Evolutionary conservation across 75 land plant species (phyloP), one percentile per base, ranked within the genome.

Genomic region (Pinus tabuliformis): DNA sequence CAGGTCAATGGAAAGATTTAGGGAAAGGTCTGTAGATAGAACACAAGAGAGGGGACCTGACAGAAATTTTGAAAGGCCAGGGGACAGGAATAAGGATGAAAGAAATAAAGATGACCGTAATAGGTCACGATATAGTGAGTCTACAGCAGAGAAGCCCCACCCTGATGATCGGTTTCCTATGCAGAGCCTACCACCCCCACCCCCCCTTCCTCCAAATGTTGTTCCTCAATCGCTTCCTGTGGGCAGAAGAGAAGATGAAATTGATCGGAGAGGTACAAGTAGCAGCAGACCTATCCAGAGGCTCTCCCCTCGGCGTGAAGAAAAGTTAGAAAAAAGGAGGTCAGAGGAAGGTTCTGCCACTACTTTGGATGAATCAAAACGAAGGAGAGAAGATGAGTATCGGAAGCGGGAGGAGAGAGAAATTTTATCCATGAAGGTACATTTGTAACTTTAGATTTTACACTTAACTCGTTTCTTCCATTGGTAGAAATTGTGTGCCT

Each of bases 341-440:
- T 85, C 93, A 5, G 99, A 96, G 75, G 99, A 94, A 72, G 86
- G 74, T 62, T 71, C 72, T 2, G 72, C 79, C 6, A 64, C 59
- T 70, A 58, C 82, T 20, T 76, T 86, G 30, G 99, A 93, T 81
- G 98, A 91, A 56, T 61, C 81, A 30, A 93, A 91, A 71, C 86
- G 91, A 65, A 87, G 97, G 73, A 90, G 91, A 76, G 99, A 96
- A 33, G 98, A 94, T 75, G 98, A 94, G 16, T 61, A 84, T 45
- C 73, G 96, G 59, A 97, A 97, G 79, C 86, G 98, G 39, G 99
- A 97, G 16, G 99, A 97, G 20, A 81, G 99, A 54, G 99, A 97
- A 8, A 57, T 75, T 12, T 20, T 81, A 30, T 70, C 92, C 56
- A 52, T 84, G 33, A 97, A 95, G 96, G 99, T 97, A 83, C 22